Percentiles rank a stretch among this genome's conserved stretches.
phyloP scores from a whole-genome alignment of 768 basidiomycete genomes.

The Boletus sensibilis region DNA sequence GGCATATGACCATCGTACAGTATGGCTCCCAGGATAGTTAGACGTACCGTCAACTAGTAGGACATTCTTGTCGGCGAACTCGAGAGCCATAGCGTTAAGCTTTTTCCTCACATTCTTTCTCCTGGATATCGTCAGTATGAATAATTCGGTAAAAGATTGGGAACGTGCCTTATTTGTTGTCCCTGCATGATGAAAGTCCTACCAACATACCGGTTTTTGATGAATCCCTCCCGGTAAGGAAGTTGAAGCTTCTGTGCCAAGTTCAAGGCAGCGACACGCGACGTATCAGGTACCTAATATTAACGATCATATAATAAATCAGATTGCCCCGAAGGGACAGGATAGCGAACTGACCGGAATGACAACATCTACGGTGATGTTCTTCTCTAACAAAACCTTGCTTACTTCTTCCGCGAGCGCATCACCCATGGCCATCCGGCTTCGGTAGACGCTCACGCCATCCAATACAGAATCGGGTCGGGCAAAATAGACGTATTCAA shows the following conservation, averaged over 20 bases:
- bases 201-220: conserved; percentile 98
- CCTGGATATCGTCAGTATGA: conserved; percentile 39
- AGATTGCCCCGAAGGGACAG: not conserved
- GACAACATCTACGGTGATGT: conserved; percentile 86
- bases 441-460: conserved; percentile 94
- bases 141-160: not conserved
- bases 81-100: conserved; percentile 97
- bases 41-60: conserved; percentile 88
- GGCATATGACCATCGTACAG: not conserved
- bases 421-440: conserved; percentile 99
- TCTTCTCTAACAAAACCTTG: conserved; percentile 63
- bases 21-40: not conserved
- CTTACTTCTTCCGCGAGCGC: conserved; percentile 85
- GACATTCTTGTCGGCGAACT: conserved; percentile 90
- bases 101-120: conserved; percentile 93
- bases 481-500: conserved; percentile 98
- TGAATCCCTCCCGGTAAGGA: conserved; percentile 96
- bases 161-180: conserved; percentile 79
- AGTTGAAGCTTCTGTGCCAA: conserved; percentile 85
- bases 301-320: not conserved
- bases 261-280: conserved; percentile 93
- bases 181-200: conserved; percentile 99
- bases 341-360: conserved; percentile 64
- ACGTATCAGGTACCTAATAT: conserved; percentile 87
- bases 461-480: conserved; percentile 97